Percentiles rank a stretch among this genome's conserved stretches.
Evolutionary conservation across 2,329 filamentous ascomycete species (phyloP).

Genomic region (Sordariomycetes sp.): DNA sequence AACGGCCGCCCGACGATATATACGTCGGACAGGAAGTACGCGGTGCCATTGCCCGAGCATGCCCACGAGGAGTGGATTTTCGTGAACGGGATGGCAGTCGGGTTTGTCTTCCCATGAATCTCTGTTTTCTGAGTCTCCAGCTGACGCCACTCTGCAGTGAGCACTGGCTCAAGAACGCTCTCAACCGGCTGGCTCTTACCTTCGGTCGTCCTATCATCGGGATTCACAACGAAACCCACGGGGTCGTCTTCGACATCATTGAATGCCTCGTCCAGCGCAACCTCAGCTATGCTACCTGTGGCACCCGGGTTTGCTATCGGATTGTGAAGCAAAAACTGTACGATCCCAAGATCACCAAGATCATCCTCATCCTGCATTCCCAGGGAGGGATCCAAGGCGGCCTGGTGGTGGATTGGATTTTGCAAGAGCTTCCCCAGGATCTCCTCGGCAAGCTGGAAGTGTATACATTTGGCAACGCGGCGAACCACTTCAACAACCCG

Average conservation of each 20-base stretch:
- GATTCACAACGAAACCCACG: conserved; percentile 66
- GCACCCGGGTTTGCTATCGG: conserved; percentile 52
- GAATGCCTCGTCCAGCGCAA: conserved; percentile 71
- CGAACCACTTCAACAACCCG: conserved; percentile 76
- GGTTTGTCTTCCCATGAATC: conserved; percentile 28
- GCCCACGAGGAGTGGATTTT: conserved; percentile 69
- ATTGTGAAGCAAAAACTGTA: conserved; percentile 54
- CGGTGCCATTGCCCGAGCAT: conserved; percentile 35
- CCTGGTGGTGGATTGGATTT: conserved; percentile 65
- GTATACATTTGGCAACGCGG: conserved; percentile 68
- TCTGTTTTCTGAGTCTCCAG: background rate
- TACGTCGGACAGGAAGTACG: conserved; percentile 40
- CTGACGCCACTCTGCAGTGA: conserved; percentile 23
- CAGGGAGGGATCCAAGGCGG: conserved; percentile 69
- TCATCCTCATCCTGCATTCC: conserved; percentile 65
- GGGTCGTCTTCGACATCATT: conserved; percentile 65
- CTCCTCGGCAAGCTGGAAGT: conserved; percentile 61
- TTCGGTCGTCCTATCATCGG: conserved; percentile 63
- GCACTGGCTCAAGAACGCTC: conserved; percentile 59
- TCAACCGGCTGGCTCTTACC: conserved; percentile 60
- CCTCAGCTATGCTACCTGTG: conserved; percentile 59
- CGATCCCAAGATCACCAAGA: conserved; percentile 50
- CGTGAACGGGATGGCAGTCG: conserved; percentile 60
- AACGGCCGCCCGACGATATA: conserved; percentile 41
- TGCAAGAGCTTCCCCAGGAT: conserved; percentile 59